Base-by-base conservation (phyloP, 106 monocot genomes). In the Acorus gramineus region DNA sequence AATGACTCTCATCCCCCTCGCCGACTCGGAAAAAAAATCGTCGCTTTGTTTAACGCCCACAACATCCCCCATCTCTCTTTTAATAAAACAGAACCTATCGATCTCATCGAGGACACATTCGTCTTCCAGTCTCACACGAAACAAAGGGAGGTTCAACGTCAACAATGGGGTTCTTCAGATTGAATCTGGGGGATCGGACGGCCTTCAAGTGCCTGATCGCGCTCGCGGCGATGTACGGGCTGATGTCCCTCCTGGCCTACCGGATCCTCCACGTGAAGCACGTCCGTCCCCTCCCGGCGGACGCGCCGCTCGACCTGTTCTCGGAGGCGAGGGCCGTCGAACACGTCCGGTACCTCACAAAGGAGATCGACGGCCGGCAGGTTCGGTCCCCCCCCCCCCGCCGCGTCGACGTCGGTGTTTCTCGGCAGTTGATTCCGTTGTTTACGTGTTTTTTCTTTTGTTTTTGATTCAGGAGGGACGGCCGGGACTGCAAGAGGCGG, bases 311-410 rank as follows among this genome's bases (percentile, higher is more conserved):
- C 2, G 77, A 73, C 45, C 74, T 59, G 6, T 98, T 98, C 81
- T 92, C 98, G 43, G 98, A 92, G 75, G 98, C 81, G 14, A 69
- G 98, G 42, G 88, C 82, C 12, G 61, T 98, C 55, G 77, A 83
- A 11, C 98, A 98, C 73, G 46, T 98, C 64, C 92, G 88, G 11
- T 75, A 69, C 66, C 98, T 98, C 60, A 73, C 92, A 63, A 83
- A 81, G 62, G 94, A 90, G 59, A 94, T 90, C 53, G 71, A 68
- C 52, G 85, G 88, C 46, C 85, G 98, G 62, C 88, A 88, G 88
- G 98, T 98, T 4, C 52, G 66, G 4, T 5, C 1, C 4, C 3
- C 12, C 11, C 55, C 45, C 5, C 5, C n/a, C 46, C 12, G 28
- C 57, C 3, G 3, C 42, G 14, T 43, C 53, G 45, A 44, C 47